Base-by-base conservation (phyloP, 768 basidiomycete genomes). In the Scleroderma citrinum region DNA sequence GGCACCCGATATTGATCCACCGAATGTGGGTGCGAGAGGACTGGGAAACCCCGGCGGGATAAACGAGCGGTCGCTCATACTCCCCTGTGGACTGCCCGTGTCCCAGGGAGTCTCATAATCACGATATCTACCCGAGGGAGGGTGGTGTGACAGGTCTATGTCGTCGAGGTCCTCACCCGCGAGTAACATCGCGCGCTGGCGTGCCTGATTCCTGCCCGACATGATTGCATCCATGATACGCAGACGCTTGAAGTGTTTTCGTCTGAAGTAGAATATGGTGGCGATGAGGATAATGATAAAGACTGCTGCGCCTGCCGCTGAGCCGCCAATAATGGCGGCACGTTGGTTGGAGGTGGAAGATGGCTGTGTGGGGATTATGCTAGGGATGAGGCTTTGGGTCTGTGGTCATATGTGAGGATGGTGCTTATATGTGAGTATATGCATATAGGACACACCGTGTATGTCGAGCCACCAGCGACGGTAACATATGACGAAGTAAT, bases 291-390 rank as follows among this genome's bases (percentile, higher is more conserved):
- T 20, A 40, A 74, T 61, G 13, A 77, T 44, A 26, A 76, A 38
- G 7, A 65, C 59, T 14, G 71, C 65, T 8, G 59, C 67, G 2
- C 67, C 74, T 5, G 67, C 64, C 26, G 73, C 71, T 3, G 69
- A 61, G 3, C 73, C 74, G 3, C 70, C 74, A 26, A 77, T 75
- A 35, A 72, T 62, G 34, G 69, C 67, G 1, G 69, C 72, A 17
- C 72, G 72, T 4, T 60, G 38, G 21, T 42, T 48, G 20, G 53
- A 31, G 2, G 52, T 48, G 14, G 50, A 31, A 13, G 43, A 44
- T 12, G 43, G 21, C 29, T 20, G 26, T n/a, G 14, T 0, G 54
- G 24, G 0, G 12, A 67, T 59, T 24, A 56, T 60, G 7, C 35
- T 61, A 11, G 63, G 59, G 6, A 58, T 46, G 0, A 46, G 4